Conservation (phyloP, 2,329 filamentous ascomycete genomes). For the Leptographium procerum region DNA sequence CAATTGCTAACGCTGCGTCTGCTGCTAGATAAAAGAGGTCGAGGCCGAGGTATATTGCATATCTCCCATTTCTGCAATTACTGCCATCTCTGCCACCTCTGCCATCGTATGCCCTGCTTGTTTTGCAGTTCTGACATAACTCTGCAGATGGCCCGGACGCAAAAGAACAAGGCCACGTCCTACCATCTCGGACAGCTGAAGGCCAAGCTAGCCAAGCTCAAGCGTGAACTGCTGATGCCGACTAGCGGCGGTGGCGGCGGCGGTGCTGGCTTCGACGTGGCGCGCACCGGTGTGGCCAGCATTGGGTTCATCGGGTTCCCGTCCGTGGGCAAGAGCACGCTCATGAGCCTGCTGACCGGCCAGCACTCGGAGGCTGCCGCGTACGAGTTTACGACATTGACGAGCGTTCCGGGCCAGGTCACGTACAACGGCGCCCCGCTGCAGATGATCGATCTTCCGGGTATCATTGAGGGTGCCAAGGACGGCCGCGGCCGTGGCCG, state of each 20-base stretch:
- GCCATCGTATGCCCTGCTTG: neutral
- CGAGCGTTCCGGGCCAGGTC: conserved; percentile 92
- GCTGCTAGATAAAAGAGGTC: conserved; percentile 76
- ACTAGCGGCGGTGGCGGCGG: conserved; percentile 67
- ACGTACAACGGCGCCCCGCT: conserved; percentile 94
- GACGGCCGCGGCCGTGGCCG: conserved; percentile 95
- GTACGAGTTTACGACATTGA: conserved; percentile 98
- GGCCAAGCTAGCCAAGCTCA: conserved; percentile 95
- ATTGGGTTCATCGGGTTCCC: conserved; percentile 97
- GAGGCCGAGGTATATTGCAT: conserved; percentile 70
- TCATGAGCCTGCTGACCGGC: conserved; percentile 89
- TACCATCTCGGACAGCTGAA: conserved; percentile 94
- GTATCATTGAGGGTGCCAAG: conserved; percentile 98
- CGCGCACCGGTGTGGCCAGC: conserved; percentile 91
- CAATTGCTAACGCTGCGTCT: conserved; percentile 4
- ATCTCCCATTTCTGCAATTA: neutral
- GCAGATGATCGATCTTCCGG: conserved; percentile 95
- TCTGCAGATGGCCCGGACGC: conserved; percentile 77
- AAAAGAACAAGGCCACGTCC: conserved; percentile 94
- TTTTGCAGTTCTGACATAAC: neutral
- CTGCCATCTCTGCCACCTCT: no score
- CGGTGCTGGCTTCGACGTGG: conserved; percentile 89
- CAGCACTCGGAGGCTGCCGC: conserved; percentile 95
- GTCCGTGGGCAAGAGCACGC: conserved; percentile 94
- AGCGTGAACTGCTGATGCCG: conserved; percentile 87